Evolutionary conservation across 306 rosid species (phyloP).

Genomic region (Acacia confusa): DNA sequence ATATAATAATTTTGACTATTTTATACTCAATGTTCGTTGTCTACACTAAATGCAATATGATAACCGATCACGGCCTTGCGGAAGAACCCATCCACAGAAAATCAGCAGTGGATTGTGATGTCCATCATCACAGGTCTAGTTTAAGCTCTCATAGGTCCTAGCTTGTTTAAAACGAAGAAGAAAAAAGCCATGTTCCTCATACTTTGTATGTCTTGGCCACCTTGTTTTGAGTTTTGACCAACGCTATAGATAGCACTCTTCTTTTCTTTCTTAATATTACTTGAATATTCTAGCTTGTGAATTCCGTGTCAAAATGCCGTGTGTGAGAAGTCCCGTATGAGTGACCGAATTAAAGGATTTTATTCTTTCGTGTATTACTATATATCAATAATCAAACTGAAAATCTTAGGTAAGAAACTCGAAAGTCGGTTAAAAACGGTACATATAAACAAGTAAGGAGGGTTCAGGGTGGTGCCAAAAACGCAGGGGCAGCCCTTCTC

Average conservation of each 20-base stretch:
- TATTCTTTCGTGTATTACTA: not conserved
- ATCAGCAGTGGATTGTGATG: conserved; percentile 29
- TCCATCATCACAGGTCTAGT: conserved; percentile 4
- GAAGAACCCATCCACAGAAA: conserved; percentile 18
- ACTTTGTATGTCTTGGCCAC: not conserved
- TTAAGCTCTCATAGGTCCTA: not conserved
- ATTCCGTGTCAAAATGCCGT: not conserved
- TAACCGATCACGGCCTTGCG: conserved; percentile 22
- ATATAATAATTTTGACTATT: conserved; percentile 10
- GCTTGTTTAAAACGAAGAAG: not conserved
- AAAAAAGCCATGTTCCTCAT: not conserved
- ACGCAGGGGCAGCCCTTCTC: conserved; percentile 58
- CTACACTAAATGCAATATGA: conserved; percentile 25
- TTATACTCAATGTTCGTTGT: conserved; percentile 22
- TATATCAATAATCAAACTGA: not conserved
- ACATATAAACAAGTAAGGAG: not conserved
- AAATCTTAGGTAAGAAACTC: not conserved
- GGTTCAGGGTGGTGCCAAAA: conserved; percentile 53
- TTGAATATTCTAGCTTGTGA: not conserved
- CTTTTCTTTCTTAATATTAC: not conserved
- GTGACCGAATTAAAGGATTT: not conserved
- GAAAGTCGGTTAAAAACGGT: not conserved
- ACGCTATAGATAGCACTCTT: too few relatives aligned
- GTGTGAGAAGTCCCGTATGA: not conserved
- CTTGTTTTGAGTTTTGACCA: too few relatives aligned